Base-by-base conservation (phyloP, 2,329 filamentous ascomycete genomes). In the Penicillium oxalicum region DNA sequence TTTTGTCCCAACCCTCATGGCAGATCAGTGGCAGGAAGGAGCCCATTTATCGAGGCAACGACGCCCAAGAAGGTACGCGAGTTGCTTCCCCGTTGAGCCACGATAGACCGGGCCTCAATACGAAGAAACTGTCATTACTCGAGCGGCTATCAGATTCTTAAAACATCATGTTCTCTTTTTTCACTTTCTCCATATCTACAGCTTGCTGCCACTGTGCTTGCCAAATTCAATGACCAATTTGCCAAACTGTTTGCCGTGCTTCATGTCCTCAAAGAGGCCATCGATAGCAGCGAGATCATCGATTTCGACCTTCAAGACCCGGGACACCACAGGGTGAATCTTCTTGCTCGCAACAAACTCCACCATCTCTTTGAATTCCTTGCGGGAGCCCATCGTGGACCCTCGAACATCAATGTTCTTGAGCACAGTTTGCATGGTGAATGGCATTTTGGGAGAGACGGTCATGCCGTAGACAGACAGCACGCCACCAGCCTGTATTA, bases 391-490 rank as follows among this genome's bases (percentile, higher is more conserved):
- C 91, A 97, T 95, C 0, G 91, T 96, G 11, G 81, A 84, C 13
- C 93, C 91, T 42, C 80, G 80, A 27, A 97, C 77, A 58, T 97
- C 91, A 45, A 96, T 80, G 62, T 97, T 95, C 68, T 85, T 87
- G 52, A 97, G 70, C 11, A 93, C 86, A 0, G 90, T 90, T 51
- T 76, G 71, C 87, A 96, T 95, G 9, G 81, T 62, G 79, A 88
- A 96, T 44, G 88, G 82, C 84, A 95, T 91, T 71, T 86, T 88
- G 1, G 91, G 91, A 0, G 77, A 74, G 2, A 87, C 74, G 0
- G 91, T 97, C 91, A 97, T 96, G 52, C 93, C 91, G 66, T 97
- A 97, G 57, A 84, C 76, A 2, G 84, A 80, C 50, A 97, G 84
- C n/a, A 91, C 77, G 47, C 91, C 93, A 5, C 93, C 91, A 1